Evolutionary conservation across 2,329 filamentous ascomycete species (phyloP).

Genomic region (Chalaropsis ovoidea): DNA sequence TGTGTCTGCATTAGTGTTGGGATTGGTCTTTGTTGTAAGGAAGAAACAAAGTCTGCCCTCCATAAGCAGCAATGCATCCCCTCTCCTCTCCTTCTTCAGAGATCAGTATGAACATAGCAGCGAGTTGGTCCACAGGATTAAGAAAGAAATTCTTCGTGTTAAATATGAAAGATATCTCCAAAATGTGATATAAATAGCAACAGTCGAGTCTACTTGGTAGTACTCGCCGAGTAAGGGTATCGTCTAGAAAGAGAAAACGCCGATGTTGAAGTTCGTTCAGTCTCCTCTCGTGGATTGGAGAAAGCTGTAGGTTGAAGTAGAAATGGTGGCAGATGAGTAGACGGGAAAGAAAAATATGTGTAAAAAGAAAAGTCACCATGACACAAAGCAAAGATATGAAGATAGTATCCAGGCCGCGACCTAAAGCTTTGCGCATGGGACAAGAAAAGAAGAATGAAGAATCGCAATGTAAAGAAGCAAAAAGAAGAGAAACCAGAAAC

Average conservation of each 20-base stretch:
- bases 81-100: no score
- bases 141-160: constrained; percentile 13
- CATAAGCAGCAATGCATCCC: no score
- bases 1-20: no score
- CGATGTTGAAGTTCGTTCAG: constrained; percentile 42
- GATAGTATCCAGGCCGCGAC: background rate
- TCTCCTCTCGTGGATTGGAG: constrained; percentile 31
- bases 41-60: no score
- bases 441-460: constrained; percentile 29
- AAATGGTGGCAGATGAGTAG: background rate
- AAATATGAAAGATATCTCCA: constrained; percentile 14
- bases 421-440: constrained; percentile 17
- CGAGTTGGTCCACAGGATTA: background rate
- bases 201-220: constrained; percentile 11
- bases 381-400: constrained; percentile 20
- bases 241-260: constrained; percentile 37
- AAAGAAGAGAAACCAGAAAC: constrained; percentile 16
- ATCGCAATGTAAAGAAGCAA: constrained; percentile 30
- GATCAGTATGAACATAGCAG: background rate
- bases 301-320: constrained; percentile 18
- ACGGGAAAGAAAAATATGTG: background rate
- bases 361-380: constrained; percentile 9
- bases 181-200: constrained; percentile 13
- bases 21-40: no score
- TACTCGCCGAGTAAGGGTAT: constrained; percentile 25